These are phyloP conservation scores for Verticillium longisporum DNA, from an alignment of 2,329 filamentous ascomycete species.

Conservation along the genomic window DNA sequence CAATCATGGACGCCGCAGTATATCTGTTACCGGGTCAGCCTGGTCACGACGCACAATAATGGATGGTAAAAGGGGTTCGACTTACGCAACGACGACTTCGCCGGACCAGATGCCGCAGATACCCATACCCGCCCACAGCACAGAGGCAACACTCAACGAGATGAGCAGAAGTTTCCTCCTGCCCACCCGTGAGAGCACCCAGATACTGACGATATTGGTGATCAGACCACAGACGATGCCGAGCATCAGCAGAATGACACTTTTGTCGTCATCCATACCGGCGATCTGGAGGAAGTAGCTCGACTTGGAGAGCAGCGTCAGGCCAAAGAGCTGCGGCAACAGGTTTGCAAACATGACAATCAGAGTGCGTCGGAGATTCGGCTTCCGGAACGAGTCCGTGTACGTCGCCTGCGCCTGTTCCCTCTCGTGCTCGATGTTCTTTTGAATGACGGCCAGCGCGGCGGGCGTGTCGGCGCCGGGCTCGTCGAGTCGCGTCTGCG, in stretches of 20 bases:
- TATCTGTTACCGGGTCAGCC: constrained; percentile 10
- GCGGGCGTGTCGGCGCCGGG: constrained; percentile 27
- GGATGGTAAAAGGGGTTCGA: neutral
- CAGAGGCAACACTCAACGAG: constrained; percentile 21
- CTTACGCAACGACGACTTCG: constrained; percentile 29
- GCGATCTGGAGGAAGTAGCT: constrained; percentile 32
- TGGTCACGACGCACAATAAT: neutral
- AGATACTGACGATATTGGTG: constrained; percentile 35
- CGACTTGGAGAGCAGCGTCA: constrained; percentile 33
- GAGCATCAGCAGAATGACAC: constrained; percentile 35
- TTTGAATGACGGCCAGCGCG: constrained; percentile 35
- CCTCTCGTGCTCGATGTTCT: constrained; percentile 36
- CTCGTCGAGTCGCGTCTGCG: constrained; percentile 43
- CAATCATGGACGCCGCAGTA: constrained; percentile 29
- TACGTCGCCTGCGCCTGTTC: constrained; percentile 26
- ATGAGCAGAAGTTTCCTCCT: constrained; percentile 29
- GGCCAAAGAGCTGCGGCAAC: constrained; percentile 36
- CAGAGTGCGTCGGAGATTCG: constrained; percentile 32
- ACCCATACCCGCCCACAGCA: constrained; percentile 38
- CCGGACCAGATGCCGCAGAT: constrained; percentile 36
- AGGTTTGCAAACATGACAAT: constrained; percentile 34
- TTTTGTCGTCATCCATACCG: constrained; percentile 21
- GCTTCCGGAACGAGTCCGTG: constrained; percentile 33
- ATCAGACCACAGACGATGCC: constrained; percentile 37
- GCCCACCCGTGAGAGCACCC: constrained; percentile 31